Conservation (phyloP, 2,329 filamentous ascomycete species). For the Ceratocystis papillata region DNA sequence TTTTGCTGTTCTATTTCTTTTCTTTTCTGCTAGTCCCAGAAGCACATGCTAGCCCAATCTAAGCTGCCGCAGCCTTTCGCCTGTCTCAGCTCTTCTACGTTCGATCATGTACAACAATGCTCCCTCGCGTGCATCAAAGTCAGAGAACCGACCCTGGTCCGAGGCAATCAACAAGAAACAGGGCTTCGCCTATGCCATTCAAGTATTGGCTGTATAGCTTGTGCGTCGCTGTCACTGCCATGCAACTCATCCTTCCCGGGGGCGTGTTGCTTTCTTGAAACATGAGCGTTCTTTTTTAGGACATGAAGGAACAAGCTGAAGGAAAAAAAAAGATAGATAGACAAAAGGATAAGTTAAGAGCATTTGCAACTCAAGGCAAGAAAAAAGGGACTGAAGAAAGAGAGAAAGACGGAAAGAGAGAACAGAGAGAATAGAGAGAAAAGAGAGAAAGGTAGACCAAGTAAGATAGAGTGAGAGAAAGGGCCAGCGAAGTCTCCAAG, state of each 20-base stretch:
- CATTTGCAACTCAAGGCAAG: no score
- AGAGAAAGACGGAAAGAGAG: slow-evolving; percentile 1
- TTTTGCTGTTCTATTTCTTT: neutral
- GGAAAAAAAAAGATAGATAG: neutral
- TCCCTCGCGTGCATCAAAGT: neutral
- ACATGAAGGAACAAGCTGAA: slow-evolving; percentile 11
- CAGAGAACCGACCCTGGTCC: neutral
- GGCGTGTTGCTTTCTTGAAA: slow-evolving; percentile 2
- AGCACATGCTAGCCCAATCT: no score
- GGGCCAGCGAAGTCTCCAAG: neutral
- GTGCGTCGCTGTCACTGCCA: slow-evolving; percentile 20
- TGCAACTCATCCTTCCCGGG: slow-evolving; percentile 8
- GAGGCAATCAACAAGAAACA: neutral
- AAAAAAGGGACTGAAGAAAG: neutral
- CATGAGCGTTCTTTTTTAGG: slow-evolving; percentile 17
- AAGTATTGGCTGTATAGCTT: slow-evolving; percentile 13
- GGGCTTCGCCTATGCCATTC: slow-evolving; percentile 1
- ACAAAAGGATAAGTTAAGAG: neutral
- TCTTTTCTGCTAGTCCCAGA: neutral
- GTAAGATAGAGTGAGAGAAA: no score
- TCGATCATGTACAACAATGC: neutral
- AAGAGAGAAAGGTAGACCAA: neutral
- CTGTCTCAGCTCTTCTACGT: no score
- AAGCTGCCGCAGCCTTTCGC: neutral
- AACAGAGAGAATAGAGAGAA: slow-evolving; percentile 3